Evolutionary conservation across 306 rosid genomes (phyloP), one percentile per base, ranked within the genome.

Genomic region (Cicer chorassanicum): DNA sequence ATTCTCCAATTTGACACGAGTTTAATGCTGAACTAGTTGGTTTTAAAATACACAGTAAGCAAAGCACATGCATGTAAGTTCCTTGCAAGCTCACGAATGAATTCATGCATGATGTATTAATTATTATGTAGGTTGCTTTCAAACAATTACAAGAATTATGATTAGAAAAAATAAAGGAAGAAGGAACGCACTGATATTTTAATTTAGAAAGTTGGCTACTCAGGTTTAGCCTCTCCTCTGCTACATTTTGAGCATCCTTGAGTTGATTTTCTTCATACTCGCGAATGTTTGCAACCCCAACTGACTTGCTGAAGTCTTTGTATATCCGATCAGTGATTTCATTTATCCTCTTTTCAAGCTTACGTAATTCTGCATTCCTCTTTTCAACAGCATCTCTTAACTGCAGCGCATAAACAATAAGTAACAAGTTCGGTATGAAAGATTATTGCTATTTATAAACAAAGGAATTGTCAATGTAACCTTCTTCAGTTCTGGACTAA

Each of bases 241-340:
- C 98, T 64, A 87, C 68, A 76, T 82, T 82, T 65, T 95, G 99
- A 44, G 97, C 96, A 51, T 70, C 82, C 82, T 92, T 86, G 56
- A 95, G 98, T 80, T 83, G 92, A 65, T 95, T 95, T 86, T 95
- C 99, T 87, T 95, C 99, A 51, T 95, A 95, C 80, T 95, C 99
- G 46, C 99, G 98, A 48, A 95, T 95, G 84, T 95, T 95, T 80
- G 96, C 91, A 66, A 92, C 99, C 79, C 98, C 98, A 78, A 95
- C 97, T 34, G 97, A 87, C 83, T 75, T 82, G 84, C 99, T 95
- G 72, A 95, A 95, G 78, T 91, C 82, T 82, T 70, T 88, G 86
- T 95, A 95, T 62, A 92, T 89, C 70, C 87, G 76, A 78, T 95
- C 99, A 70, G 90, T 89, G 79, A 89, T 95, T 85, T 87, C 93